Evolutionary conservation across 805 yeast species (phyloP), one percentile per base, ranked within the genome.

Genomic region (Candida sakaeoensis): DNA sequence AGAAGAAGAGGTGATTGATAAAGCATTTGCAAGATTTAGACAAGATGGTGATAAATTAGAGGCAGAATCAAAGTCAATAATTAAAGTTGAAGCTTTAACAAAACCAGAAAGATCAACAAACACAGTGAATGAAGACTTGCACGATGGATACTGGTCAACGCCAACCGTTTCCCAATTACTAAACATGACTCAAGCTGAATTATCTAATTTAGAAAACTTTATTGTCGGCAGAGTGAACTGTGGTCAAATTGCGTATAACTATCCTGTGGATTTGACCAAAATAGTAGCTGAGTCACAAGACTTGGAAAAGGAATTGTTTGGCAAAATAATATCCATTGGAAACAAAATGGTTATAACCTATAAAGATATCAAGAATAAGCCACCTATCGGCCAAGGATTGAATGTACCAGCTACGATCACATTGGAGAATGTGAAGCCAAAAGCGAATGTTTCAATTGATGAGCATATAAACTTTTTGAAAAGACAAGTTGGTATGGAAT

Each of bases 391-490:
- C 0, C 60, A 68, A 40, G 93, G 90, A 1, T 53, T 85, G 38
- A 85, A 85, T 53, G 85, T 83, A 14, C 90, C 90, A 5, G 88
- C 93, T 0, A 80, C 81, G 0, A 75, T 85, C 5, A 77, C 86
- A 0, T 49, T 85, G 29, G 87, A 82, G 51, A 74, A 74, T 29
- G 68, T 80, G 18, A 76, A 65, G 44, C 88, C 90, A 3, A 60
- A 55, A 16, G 51, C 61, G 18, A 70, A 68, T 18, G 57, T 62
- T 8, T 75, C 75, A 30, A 60, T 70, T 31, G 63, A 71, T 51
- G 58, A 68, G 17, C 75, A 74, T 51, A 70, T 81, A 19, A 70
- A 68, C 35, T 67, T 65, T 38, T 64, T 83, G 36, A 75, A 77
- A 45, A 69, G 65, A 35, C 61, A 71, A 48, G 72, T 52, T 24